Evolutionary conservation across 1,284 basidiomycete genomes (phyloP), one percentile per base, ranked within the genome.

Genomic region (Papiliotrema fonsecae): DNA sequence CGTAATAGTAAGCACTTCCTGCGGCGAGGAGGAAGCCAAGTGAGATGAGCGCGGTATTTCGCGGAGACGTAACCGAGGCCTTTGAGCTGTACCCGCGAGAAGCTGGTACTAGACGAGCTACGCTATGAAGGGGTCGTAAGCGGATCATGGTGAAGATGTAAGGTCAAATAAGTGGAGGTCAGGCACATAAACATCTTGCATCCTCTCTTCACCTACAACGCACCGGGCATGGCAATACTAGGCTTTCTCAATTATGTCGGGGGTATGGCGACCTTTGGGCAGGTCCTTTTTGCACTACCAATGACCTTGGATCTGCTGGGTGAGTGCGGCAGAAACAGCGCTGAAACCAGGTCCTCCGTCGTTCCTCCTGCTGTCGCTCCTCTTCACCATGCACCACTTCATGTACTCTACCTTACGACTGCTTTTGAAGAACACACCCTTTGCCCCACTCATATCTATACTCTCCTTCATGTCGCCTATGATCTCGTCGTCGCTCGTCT

Each of bases 351-450:
- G 74, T 27, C 67, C 72, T 19, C 67, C 70, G 14, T 72, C 70
- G 1, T 75, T 75, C 57, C 69, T 75, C 19, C 61, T 75, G 10
- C 66, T 74, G 16, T 75, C 74, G 9, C 67, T 75, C 3, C 54
- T 75, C 21, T 62, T 75, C 50, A 65, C 68, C 19, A 50, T 68
- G 13, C 68, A 73, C 55, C 72, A 75, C 50, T 64, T 67, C 45
- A 34, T 56, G 11, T 70, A 72, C 54, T 68, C 69, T 3, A 75
- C 74, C 6, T 60, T 75, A 34, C 64, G 70, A 7, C 61, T 75
- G 11, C 9, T 47, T 13, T 38, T 47, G 13, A 47, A 47, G 31
- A 47, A 47, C 21, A 46, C 58, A 28, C 49, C 60, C 7, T 46
- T 70, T 16, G 70, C 70, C 13, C 69, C 70, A 1, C 52, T 74